Evolutionary conservation across 352 stramenopile species (phyloP), one percentile per base, ranked within the genome.

Genomic region (Stephanocyclus meneghinianus): DNA sequence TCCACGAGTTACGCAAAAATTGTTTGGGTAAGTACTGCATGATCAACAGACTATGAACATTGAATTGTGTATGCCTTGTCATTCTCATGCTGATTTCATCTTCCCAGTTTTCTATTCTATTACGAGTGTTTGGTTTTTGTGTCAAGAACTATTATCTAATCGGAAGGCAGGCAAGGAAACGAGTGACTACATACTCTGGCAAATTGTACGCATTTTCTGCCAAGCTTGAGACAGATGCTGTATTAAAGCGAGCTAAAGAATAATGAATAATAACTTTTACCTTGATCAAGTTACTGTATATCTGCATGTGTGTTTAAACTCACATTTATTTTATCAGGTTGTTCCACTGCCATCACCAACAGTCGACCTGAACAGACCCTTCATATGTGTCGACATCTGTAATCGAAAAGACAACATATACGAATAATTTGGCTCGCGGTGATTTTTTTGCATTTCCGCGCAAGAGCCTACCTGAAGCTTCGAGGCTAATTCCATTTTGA

Each of bases 91-190:
- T 35, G 15, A 5, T 32, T 37, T 60, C 26, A 53, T 10, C 13
- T 53, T 29, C n/a, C 26, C 51, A 60, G 55, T 48, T 21, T 21
- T 61, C 86, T 64, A 91, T 94, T 69, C 69, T 94, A 16, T 57
- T 56, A 32, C 66, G 89, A 35, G 89, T 92, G 10, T 80, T 84
- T 30, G 89, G 89, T 15, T 94, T 90, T 65, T 92, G 87, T 68
- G 62, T 91, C 11, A 94, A 94, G 67, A 94, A 94, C 69, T 94
- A 92, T 71, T 94, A 87, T 61, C 74, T 92, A 37, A 87, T 91
- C 60, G 88, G 87, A 78, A 73, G 89, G 32, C 84, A 94, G 67
- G 87, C 89, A 13, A 76, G 81, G 69, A 92, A 92, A 68, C 78
- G 89, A 48, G 90, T 83, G 0, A 92, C 87, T 2, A 91, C 83